Conservation (phyloP, 768 basidiomycete genomes). For the Candolleomyces efflorescens region DNA sequence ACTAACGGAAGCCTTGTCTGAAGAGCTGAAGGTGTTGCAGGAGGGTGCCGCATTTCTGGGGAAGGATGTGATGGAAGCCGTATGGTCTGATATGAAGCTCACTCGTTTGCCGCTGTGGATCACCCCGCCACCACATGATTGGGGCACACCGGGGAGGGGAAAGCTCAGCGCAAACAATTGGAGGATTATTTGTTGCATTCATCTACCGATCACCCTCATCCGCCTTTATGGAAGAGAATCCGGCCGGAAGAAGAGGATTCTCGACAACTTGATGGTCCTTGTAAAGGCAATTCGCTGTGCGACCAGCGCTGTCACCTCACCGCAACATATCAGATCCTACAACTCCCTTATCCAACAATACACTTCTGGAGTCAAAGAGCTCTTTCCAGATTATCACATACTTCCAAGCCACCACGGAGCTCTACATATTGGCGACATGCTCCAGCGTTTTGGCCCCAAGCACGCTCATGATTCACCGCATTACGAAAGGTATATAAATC, state of each 20-base stretch:
- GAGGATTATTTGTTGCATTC: slow-evolving; percentile 21
- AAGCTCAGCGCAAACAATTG: slow-evolving; percentile 28
- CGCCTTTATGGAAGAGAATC: slow-evolving; percentile 15
- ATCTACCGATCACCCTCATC: slow-evolving; percentile 24
- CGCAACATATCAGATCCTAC: slow-evolving; percentile 15
- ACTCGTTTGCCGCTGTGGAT: slow-evolving; percentile 29
- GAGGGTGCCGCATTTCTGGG: slow-evolving; percentile 19
- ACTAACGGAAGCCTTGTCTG: neutral
- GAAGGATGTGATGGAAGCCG: slow-evolving; percentile 20
- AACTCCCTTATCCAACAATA: slow-evolving; percentile 17
- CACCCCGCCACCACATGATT: slow-evolving; percentile 21
- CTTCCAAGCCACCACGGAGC: slow-evolving; percentile 19
- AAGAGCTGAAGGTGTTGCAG: no score
- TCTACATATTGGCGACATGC: slow-evolving; percentile 17
- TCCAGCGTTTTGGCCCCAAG: slow-evolving; percentile 19
- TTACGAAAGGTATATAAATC: slow-evolving; percentile 26
- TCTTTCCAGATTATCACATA: slow-evolving; percentile 16
- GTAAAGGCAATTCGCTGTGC: slow-evolving; percentile 19
- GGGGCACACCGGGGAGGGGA: slow-evolving; percentile 24
- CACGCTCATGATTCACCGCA: slow-evolving; percentile 21
- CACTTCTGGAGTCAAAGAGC: slow-evolving; percentile 2
- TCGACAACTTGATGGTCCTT: slow-evolving; percentile 25
- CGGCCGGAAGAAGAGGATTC: slow-evolving; percentile 15
- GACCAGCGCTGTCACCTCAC: slow-evolving; percentile 15
- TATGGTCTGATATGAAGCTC: slow-evolving; percentile 25